Conservation (phyloP, 1,284 basidiomycete genomes). For the Rhodotorula sp. region DNA sequence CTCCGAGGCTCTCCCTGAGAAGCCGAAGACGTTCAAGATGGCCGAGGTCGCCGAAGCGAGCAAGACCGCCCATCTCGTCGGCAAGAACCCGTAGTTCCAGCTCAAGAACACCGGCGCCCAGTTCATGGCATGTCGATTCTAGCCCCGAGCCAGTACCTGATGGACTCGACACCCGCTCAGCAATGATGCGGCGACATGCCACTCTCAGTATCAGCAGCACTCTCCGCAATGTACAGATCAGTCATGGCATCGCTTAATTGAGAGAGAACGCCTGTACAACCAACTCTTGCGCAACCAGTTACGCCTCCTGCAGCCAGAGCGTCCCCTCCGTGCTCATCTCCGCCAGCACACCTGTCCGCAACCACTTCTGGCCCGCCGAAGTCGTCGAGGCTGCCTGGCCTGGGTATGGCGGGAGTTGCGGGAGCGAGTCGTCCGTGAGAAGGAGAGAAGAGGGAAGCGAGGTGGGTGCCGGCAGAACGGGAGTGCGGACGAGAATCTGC, state of each 20-base stretch:
- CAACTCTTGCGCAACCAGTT: background rate
- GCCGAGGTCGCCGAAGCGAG: slow-evolving; percentile 43
- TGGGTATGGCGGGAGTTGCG: slow-evolving; percentile 25
- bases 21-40: slow-evolving; percentile 41
- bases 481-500: slow-evolving; percentile 35
- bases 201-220: too few species aligned
- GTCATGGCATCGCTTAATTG: too few species aligned
- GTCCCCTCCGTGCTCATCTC: slow-evolving; percentile 36
- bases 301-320: slow-evolving; percentile 22
- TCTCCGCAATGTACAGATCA: too few species aligned
- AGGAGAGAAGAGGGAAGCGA: slow-evolving; percentile 20
- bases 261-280: too few species aligned
- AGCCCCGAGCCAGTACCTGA: too few species aligned
- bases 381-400: background rate
- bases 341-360: slow-evolving; percentile 30
- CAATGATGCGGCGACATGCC: too few species aligned
- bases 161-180: too few species aligned
- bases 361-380: slow-evolving; percentile 17
- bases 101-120: slow-evolving; percentile 18
- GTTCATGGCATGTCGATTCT: slow-evolving; percentile 37
- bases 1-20: slow-evolving; percentile 46
- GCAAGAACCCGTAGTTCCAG: slow-evolving; percentile 29
- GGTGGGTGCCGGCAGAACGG: slow-evolving; percentile 22
- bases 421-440: slow-evolving; percentile 10
- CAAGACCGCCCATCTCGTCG: slow-evolving; percentile 36